phyloP scores from a whole-genome alignment of 1,139 yeast species.

The Yamadazyma dendronema region DNA sequence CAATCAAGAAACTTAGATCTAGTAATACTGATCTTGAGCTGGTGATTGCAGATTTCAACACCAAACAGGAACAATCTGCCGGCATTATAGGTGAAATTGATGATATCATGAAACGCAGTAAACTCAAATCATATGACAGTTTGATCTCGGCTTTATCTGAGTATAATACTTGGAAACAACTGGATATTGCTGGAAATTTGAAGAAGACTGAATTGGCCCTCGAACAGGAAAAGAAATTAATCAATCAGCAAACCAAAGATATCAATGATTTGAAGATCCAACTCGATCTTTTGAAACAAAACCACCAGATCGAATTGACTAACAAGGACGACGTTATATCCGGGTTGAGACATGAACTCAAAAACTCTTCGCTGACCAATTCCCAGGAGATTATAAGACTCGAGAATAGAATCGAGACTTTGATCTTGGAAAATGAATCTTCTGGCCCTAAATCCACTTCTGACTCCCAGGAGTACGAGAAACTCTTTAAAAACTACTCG shows the following conservation, averaged over 20 bases:
- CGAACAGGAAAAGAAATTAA: slow-evolving; percentile 37
- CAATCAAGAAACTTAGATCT: slow-evolving; percentile 60
- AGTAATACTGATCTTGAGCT: slow-evolving; percentile 45
- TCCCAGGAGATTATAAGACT: slow-evolving; percentile 46
- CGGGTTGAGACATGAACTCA: slow-evolving; percentile 10
- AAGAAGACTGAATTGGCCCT: slow-evolving; percentile 21
- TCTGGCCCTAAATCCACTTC: slow-evolving; percentile 21
- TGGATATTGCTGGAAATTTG: slow-evolving; percentile 18
- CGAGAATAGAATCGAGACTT: slow-evolving; percentile 46
- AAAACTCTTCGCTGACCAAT: slow-evolving; percentile 17
- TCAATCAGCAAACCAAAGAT: slow-evolving; percentile 28
- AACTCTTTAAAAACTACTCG: slow-evolving; percentile 40
- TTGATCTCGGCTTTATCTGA: slow-evolving; percentile 21
- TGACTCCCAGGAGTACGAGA: slow-evolving; percentile 13
- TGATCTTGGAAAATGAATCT: slow-evolving; percentile 12
- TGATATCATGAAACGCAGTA: slow-evolving; percentile 27
- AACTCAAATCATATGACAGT: slow-evolving; percentile 26
- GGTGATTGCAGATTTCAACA: slow-evolving; percentile 33
- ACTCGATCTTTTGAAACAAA: slow-evolving; percentile 39
- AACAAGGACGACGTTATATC: slow-evolving; percentile 36
- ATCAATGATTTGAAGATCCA: slow-evolving; percentile 40
- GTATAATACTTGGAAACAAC: slow-evolving; percentile 13
- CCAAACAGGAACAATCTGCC: slow-evolving; percentile 29
- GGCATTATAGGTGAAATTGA: slow-evolving; percentile 33
- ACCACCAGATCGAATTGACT: slow-evolving; percentile 32